Percentiles rank a stretch among this genome's conserved stretches.
Conservation (phyloP, 2,329 filamentous ascomycete genomes). For the Alternaria sp. region DNA sequence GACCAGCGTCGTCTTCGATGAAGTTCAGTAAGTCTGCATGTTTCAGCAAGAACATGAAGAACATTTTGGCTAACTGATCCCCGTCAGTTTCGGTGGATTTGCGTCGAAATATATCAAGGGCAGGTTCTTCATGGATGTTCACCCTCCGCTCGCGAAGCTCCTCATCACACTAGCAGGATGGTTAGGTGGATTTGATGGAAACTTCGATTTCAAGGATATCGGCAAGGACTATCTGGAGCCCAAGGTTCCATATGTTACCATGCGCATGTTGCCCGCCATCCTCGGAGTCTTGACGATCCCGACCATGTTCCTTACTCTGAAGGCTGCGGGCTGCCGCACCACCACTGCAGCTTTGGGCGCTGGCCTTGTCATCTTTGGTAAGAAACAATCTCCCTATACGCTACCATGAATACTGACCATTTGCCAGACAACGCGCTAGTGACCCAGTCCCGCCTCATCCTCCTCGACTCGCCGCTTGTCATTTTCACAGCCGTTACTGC, state of each 20-base stretch:
- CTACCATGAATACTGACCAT: constrained; percentile 28
- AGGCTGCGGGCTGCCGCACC: constrained; percentile 87
- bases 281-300: constrained; percentile 89
- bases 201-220: constrained; percentile 99
- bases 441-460: constrained; percentile 92
- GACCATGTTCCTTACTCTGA: constrained; percentile 92
- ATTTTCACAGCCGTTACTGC: constrained; percentile 92
- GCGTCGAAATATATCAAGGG: constrained; percentile 99
- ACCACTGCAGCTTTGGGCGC: constrained; percentile 84
- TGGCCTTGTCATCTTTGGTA: constrained; percentile 88
- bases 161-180: constrained; percentile 94
- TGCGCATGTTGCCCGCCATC: constrained; percentile 91
- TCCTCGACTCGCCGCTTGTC: constrained; percentile 93
- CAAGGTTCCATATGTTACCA: constrained; percentile 93
- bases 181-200: constrained; percentile 91
- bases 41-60: neutral
- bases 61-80: constrained; percentile 31
- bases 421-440: constrained; percentile 86
- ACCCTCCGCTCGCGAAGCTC: constrained; percentile 94
- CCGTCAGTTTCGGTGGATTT: constrained; percentile 88
- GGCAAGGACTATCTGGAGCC: constrained; percentile 98
- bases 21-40: constrained; percentile 84
- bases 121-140: constrained; percentile 99
- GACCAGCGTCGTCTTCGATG: constrained; percentile 95
- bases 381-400: constrained; percentile 21